phyloP scores from a whole-genome alignment of 1,284 basidiomycete genomes.

The Coriolopsis trogii region DNA sequence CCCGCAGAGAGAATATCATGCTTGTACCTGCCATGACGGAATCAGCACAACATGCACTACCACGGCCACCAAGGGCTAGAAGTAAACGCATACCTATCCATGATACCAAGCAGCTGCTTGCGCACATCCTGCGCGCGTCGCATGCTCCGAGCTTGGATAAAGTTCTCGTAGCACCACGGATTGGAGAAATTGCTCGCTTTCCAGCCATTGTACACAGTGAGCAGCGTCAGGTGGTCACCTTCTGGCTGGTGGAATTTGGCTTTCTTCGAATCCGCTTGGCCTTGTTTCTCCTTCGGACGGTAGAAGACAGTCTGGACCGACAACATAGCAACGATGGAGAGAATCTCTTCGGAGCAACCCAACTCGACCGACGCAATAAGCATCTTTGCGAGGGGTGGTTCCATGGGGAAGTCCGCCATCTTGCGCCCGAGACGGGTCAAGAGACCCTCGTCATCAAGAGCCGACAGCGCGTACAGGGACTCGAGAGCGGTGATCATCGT shows the following conservation, averaged over 20 bases:
- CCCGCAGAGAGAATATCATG: constrained; percentile 94
- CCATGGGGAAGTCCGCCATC: constrained; percentile 99
- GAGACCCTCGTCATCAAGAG: constrained; percentile 95
- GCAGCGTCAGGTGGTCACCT: constrained; percentile 93
- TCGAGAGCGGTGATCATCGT: constrained; percentile 96
- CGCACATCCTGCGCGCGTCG: constrained; percentile 96
- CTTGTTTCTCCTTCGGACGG: constrained; percentile 98
- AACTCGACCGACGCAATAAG: constrained; percentile 97
- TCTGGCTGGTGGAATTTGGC: constrained; percentile 99
- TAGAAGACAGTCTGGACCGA: constrained; percentile 98
- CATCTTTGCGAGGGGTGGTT: constrained; percentile 97
- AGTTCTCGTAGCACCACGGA: constrained; percentile 98
- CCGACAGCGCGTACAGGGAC: constrained; percentile 92
- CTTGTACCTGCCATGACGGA: constrained; percentile 67
- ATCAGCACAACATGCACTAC: constrained; percentile 17
- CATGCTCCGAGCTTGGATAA: constrained; percentile 97
- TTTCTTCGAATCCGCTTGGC: constrained; percentile 98
- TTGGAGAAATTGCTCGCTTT: constrained; percentile 94
- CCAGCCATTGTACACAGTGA: constrained; percentile 99
- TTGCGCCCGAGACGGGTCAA: constrained; percentile 94
- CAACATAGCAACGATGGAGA: constrained; percentile 97
- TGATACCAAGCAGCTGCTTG: constrained; percentile 96
- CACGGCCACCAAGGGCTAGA: neutral
- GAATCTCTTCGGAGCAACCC: constrained; percentile 96
- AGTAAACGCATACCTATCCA: constrained; percentile 94